A percentile compares a stretch with the other conserved stretches of the same genome.
Evolutionary conservation across 768 basidiomycete genomes (phyloP).

Genomic region (Naganishia kalamii): DNA sequence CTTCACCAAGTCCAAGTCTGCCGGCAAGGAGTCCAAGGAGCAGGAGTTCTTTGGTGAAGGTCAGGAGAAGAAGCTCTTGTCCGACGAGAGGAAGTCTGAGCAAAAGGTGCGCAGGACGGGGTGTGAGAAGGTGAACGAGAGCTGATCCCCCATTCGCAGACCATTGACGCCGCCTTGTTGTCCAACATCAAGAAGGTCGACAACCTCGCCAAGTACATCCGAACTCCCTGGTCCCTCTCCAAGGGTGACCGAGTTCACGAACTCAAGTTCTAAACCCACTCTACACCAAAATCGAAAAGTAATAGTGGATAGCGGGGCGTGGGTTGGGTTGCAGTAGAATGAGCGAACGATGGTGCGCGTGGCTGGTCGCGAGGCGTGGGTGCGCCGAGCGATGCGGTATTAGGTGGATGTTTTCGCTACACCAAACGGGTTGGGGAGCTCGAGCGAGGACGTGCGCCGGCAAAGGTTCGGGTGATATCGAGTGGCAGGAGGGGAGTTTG

Average conservation of each 20-base stretch:
- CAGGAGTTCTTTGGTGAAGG: slow-evolving; percentile 94
- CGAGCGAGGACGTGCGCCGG: not conserved
- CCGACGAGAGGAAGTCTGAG: slow-evolving; percentile 77
- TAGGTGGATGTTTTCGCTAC: not conserved
- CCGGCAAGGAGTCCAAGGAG: slow-evolving; percentile 74
- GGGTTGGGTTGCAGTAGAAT: not conserved
- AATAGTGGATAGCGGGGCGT: not conserved
- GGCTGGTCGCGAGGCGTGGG: not conserved
- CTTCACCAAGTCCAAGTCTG: slow-evolving; percentile 72
- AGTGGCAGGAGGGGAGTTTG: not conserved
- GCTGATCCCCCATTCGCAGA: slow-evolving; percentile 21
- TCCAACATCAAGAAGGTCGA: slow-evolving; percentile 83
- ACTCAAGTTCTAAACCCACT: slow-evolving; percentile 67
- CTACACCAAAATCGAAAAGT: not conserved
- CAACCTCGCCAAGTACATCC: slow-evolving; percentile 85
- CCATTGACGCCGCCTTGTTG: slow-evolving; percentile 55
- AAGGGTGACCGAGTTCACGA: slow-evolving; percentile 97
- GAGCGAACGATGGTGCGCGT: not conserved
- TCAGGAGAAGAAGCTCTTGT: slow-evolving; percentile 77
- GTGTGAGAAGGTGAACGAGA: not conserved
- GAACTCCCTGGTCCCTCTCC: slow-evolving; percentile 83
- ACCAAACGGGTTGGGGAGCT: slow-evolving; percentile 17
- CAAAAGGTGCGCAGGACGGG: slow-evolving; percentile 76
- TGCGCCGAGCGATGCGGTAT: not conserved
- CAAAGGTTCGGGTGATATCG: slow-evolving; percentile 3